A percentile compares a stretch with the other conserved stretches of the same genome.
Evolutionary conservation across 148 eudicot genomes (phyloP).

Genomic region (Chenopodium berlandieri): DNA sequence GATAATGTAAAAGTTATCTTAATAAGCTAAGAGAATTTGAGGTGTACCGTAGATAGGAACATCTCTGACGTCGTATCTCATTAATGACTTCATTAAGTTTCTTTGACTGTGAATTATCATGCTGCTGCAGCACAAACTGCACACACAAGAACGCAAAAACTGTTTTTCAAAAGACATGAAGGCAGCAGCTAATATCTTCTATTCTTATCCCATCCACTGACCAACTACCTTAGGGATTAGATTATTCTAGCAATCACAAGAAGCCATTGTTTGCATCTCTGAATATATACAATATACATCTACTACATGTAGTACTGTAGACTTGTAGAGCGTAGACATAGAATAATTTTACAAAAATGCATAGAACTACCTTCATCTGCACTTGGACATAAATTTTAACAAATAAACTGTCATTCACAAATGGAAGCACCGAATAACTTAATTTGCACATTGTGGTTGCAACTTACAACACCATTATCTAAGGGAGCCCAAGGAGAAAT

Average conservation of each 20-base stretch:
- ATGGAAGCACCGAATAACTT: not conserved
- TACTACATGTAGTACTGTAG: not conserved
- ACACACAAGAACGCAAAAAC: constrained; percentile 11
- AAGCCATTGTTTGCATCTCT: not conserved
- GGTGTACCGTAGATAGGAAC: constrained; percentile 87
- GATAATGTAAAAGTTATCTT: not conserved
- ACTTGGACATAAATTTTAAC: not conserved
- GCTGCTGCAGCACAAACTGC: constrained; percentile 86
- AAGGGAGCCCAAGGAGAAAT: not conserved
- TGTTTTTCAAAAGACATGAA: not conserved
- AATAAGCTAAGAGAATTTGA: not conserved
- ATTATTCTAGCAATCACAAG: not conserved
- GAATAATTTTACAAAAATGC: not conserved
- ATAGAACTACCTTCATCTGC: not conserved
- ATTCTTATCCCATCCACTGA: not conserved
- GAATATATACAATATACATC: not conserved
- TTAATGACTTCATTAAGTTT: constrained; percentile 78
- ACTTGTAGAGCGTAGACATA: not conserved
- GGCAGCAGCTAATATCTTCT: not conserved
- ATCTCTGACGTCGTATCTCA: constrained; percentile 91
- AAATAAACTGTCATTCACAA: not conserved
- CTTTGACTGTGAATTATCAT: constrained; percentile 79
- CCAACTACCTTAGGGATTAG: not conserved
- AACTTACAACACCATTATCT: not conserved
- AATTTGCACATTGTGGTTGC: not conserved